Conservation (phyloP, 805 yeast species). For the Suhomyces pyralidae region DNA sequence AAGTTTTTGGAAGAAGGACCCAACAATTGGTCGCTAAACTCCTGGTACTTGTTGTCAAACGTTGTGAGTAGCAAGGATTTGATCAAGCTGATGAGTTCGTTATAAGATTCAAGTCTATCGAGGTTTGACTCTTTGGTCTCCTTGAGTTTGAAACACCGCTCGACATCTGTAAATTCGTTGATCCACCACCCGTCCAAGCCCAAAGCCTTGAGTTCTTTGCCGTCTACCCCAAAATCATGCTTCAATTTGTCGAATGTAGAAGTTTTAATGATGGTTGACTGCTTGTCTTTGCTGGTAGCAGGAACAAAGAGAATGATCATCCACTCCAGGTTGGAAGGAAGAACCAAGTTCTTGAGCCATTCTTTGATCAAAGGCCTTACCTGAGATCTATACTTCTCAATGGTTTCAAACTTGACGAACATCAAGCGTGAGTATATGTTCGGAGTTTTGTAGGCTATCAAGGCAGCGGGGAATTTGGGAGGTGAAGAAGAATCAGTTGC, state of each 20-base stretch:
- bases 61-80: conserved; percentile 52
- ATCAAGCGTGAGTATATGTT: conserved; percentile 63
- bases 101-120: conserved; percentile 52
- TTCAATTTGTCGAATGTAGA: conserved; percentile 54
- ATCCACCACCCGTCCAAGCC: conserved; percentile 1
- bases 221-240: conserved; percentile 46
- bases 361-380: conserved; percentile 79
- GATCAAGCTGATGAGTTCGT: conserved; percentile 38
- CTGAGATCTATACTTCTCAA: conserved; percentile 74
- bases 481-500: neutral
- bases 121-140: conserved; percentile 30
- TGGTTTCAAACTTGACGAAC: conserved; percentile 60
- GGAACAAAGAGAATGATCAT: conserved; percentile 54
- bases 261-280: conserved; percentile 40
- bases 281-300: conserved; percentile 29
- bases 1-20: neutral
- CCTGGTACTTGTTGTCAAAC: conserved; percentile 34
- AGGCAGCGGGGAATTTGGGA: neutral
- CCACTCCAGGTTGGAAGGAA: conserved; percentile 53
- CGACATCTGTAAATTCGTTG: conserved; percentile 14
- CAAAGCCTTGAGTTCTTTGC: conserved; percentile 28
- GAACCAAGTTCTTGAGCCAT: conserved; percentile 58
- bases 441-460: conserved; percentile 5
- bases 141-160: conserved; percentile 41
- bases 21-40: conserved; percentile 9